Evolutionary conservation across 345 rosid species (phyloP).

Genomic region (Bruguiera parviflora): DNA sequence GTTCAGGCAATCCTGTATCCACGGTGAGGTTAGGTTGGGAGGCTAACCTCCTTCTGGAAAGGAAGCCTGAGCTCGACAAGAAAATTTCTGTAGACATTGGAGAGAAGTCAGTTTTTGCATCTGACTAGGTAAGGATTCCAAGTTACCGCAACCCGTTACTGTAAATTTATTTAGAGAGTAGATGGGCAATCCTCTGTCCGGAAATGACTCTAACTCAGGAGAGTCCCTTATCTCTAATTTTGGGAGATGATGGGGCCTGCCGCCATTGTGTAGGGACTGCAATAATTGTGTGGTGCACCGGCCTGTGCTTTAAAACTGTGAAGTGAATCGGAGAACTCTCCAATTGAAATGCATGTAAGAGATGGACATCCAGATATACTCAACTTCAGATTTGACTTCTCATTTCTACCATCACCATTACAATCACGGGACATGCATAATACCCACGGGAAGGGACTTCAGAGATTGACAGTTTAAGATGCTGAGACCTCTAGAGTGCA

Average conservation of each 20-base stretch:
- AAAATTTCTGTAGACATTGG: neutral
- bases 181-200: slow-evolving; percentile 14
- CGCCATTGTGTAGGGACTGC: neutral
- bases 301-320: neutral
- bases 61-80: slow-evolving; percentile 11
- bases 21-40: slow-evolving; percentile 17
- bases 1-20: slow-evolving; percentile 16
- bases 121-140: slow-evolving; percentile 15
- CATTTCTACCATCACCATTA: neutral
- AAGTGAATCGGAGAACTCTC: slow-evolving; percentile 5
- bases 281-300: neutral
- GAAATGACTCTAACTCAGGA: slow-evolving; percentile 19
- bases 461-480: slow-evolving; percentile 15
- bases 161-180: slow-evolving; percentile 2
- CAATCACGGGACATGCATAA: neutral
- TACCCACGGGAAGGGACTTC: slow-evolving; percentile 1
- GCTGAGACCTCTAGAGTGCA: neutral
- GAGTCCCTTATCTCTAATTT: slow-evolving; percentile 14
- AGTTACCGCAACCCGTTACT: slow-evolving; percentile 15
- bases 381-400: neutral
- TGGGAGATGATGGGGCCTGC: slow-evolving; percentile 9
- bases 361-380: slow-evolving; percentile 8
- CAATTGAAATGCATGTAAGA: neutral
- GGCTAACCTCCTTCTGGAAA: slow-evolving; percentile 32
- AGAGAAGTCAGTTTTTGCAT: slow-evolving; percentile 16